These are phyloP conservation scores for Penicillium lividum DNA, from an alignment of 495 filamentous ascomycete genomes.

Conservation along the genomic window DNA sequence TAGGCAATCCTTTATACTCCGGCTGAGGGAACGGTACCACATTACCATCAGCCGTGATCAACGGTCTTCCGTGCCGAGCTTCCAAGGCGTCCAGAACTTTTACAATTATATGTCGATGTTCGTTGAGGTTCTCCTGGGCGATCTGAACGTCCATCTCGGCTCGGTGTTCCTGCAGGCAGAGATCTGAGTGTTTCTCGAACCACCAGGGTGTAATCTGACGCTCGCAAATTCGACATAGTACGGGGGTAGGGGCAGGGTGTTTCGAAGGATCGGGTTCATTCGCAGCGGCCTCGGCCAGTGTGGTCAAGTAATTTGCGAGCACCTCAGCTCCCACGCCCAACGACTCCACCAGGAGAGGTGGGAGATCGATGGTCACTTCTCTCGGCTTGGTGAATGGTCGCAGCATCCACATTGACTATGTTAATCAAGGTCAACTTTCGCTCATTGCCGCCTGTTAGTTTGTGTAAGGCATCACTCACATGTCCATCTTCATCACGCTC, in stretches of 20 bases:
- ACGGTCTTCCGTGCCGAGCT: slow-evolving; percentile 68
- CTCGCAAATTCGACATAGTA: slow-evolving; percentile 96
- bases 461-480: slow-evolving; percentile 55
- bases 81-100: slow-evolving; percentile 92
- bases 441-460: not conserved
- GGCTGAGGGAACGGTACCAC: slow-evolving; percentile 55
- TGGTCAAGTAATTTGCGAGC: slow-evolving; percentile 88
- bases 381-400: slow-evolving; percentile 85
- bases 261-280: slow-evolving; percentile 86
- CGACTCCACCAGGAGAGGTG: slow-evolving; percentile 86
- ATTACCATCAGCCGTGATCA: slow-evolving; percentile 57
- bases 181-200: slow-evolving; percentile 98
- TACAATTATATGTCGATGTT: slow-evolving; percentile 94
- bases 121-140: slow-evolving; percentile 87
- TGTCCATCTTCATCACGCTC: slow-evolving; percentile 85
- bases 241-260: slow-evolving; percentile 82
- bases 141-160: slow-evolving; percentile 98
- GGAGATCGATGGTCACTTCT: slow-evolving; percentile 94
- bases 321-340: slow-evolving; percentile 93
- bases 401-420: slow-evolving; percentile 99
- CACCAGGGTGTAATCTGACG: slow-evolving; percentile 98
- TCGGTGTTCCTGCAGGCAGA: slow-evolving; percentile 92
- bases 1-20: slow-evolving; percentile 89
- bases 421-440: slow-evolving; percentile 21
- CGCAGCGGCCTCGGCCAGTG: slow-evolving; percentile 79